These are phyloP conservation scores for Orobanche coerulescens DNA, from an alignment of 257 asterid species.

Conservation along the genomic window DNA sequence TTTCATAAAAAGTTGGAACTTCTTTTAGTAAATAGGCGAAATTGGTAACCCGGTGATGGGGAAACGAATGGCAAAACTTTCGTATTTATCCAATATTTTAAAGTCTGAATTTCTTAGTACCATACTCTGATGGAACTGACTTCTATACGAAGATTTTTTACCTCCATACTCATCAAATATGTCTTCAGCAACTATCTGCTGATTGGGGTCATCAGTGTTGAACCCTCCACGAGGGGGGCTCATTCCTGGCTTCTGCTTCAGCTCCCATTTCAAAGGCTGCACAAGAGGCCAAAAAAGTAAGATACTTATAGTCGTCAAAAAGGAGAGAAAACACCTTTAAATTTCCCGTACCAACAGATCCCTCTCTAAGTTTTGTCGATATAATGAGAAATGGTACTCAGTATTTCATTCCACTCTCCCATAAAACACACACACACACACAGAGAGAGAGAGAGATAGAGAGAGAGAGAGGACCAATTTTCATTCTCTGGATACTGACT, in stretches of 20 bases:
- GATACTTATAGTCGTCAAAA: neutral
- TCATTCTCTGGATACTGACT: too few relatives aligned
- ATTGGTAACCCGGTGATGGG: too few relatives aligned
- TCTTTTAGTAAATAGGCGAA: too few relatives aligned
- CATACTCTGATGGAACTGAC: neutral
- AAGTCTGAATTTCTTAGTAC: neutral
- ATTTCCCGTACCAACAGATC: neutral
- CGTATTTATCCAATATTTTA: neutral
- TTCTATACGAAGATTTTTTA: slow-evolving; percentile 12
- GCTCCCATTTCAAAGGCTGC: slow-evolving; percentile 85
- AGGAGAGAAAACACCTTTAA: neutral
- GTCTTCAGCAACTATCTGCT: slow-evolving; percentile 97
- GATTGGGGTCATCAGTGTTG: slow-evolving; percentile 74
- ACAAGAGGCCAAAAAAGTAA: neutral
- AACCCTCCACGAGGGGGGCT: slow-evolving; percentile 98
- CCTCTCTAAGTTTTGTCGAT: neutral
- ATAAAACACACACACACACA: neutral
- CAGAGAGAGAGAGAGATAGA: neutral
- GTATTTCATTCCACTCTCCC: neutral
- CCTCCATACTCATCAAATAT: slow-evolving; percentile 99
- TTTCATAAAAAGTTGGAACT: too few relatives aligned
- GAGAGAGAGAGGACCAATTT: too few relatives aligned
- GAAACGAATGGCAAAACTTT: too few relatives aligned
- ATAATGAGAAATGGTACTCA: too few relatives aligned
- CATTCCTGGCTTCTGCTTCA: slow-evolving; percentile 84